Percentiles rank a stretch among this genome's conserved stretches.
phyloP scores from a whole-genome alignment of 352 stramenopile genomes.

The Lagenidium giganteum region DNA sequence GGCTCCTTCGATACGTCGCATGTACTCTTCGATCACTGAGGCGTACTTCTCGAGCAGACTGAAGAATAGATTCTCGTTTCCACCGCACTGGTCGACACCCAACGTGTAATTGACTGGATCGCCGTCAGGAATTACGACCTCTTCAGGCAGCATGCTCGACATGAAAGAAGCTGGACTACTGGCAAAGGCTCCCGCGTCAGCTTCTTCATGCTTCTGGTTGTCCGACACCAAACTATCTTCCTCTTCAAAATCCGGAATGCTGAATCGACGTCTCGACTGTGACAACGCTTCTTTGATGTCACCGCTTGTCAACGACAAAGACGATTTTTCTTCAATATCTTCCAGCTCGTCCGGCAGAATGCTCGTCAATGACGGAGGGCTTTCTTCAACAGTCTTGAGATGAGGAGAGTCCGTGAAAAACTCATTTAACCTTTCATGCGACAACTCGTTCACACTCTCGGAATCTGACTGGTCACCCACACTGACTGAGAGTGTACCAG shows the following conservation, averaged over 20 bases:
- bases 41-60: conserved; percentile 79
- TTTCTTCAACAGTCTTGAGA: conserved; percentile 12
- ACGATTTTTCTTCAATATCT: too few relatives aligned
- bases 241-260: not conserved
- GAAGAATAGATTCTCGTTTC: conserved; percentile 80
- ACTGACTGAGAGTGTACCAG: conserved; percentile 11
- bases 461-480: conserved; percentile 15
- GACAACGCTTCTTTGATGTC: too few relatives aligned
- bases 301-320: too few relatives aligned
- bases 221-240: not conserved
- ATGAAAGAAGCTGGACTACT: conserved; percentile 38
- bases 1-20: conserved; percentile 66
- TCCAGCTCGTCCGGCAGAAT: too few relatives aligned
- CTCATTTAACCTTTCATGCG: conserved; percentile 6
- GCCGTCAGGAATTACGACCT: conserved; percentile 69
- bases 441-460: conserved; percentile 12
- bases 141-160: conserved; percentile 42
- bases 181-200: conserved; percentile 20
- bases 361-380: not conserved
- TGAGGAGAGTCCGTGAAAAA: conserved; percentile 10
- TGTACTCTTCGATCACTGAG: conserved; percentile 63
- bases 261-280: not conserved
- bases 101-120: conserved; percentile 78
- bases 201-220: conserved; percentile 15
- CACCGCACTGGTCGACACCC: conserved; percentile 77